Base-by-base conservation (phyloP, 169 alveolate species). In the Plasmodium cynomolgi region DNA sequence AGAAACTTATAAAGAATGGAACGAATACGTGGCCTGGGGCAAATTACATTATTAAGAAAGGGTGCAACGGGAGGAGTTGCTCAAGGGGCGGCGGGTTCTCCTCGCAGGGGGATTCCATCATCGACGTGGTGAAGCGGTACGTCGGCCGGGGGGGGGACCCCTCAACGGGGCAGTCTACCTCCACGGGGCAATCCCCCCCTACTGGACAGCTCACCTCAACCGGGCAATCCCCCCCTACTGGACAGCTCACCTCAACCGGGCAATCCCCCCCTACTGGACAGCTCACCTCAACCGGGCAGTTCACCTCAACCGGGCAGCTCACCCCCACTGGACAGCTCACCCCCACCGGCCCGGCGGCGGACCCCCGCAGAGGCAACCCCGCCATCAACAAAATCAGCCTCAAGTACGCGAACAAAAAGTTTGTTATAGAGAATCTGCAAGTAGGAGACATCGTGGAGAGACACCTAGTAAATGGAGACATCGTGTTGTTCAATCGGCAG, bases 371-470 rank as follows among this genome's bases (percentile, higher is more conserved):
- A 4, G 39, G 23, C 3, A 62, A 84, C 58, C 56, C 26, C 13
- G 13, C 8, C 1, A 41, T 77, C 0, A 86, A 77, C 56, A 86
- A 79, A 86, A 86, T 86, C 23, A 86, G 93, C 31, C 93, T 98
- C 54, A 93, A 97, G 47, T 97, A 95, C 84, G 99, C 98, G 20
- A 98, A 98, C 73, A 97, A 98, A 56, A 96, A 97, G 29, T 94
- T 91, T 80, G 97, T 97, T 41, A 95, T 98, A 1, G 98, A 96
- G 33, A 95, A 96, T 72, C 44, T 94, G 33, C 91, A 94, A 7
- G 75, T 98, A 31, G 99, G 99, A 1, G 99, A 99, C 93, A 95
- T 98, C 26, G 99, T 99, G 1, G 99, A 99, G 95, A 97, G 99
- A 80, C 99, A 99, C 96, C 95, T 99, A 92, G 93, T 97, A 83